These are phyloP conservation scores for Eimeria acervulina DNA, from an alignment of 169 alveolate species.

Conservation along the genomic window DNA sequence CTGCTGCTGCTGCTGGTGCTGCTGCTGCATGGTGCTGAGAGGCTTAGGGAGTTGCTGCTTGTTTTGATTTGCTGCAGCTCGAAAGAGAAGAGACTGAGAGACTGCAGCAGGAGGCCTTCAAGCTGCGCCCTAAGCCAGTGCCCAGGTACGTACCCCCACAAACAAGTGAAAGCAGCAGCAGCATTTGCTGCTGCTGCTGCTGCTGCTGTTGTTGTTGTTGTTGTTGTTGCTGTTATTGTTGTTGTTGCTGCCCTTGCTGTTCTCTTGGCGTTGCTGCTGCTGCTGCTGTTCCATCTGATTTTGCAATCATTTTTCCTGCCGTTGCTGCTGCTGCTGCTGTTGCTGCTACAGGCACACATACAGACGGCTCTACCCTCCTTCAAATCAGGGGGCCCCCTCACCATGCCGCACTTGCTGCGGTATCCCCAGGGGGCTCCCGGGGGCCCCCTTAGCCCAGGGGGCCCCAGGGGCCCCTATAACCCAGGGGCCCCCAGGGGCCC, in stretches of 20 bases:
- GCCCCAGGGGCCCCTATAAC: background rate
- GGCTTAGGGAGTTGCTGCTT: background rate
- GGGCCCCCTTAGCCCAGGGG: background rate
- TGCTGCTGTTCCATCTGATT: background rate
- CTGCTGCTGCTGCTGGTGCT: conserved; percentile 12
- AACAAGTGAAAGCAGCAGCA: background rate
- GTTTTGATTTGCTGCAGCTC: background rate
- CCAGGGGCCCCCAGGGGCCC: conserved; percentile 23
- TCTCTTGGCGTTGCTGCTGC: background rate
- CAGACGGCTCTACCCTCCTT: background rate
- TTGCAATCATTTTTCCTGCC: too few species aligned
- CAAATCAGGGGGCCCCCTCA: background rate
- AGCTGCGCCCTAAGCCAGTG: background rate
- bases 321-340: conserved; percentile 6
- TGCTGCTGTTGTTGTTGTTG: background rate
- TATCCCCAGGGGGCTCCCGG: background rate
- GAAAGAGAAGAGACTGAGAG: conserved; percentile 5
- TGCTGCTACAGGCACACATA: too few species aligned
- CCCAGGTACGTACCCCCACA: background rate
- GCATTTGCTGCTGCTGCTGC: background rate
- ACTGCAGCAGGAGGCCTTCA: conserved; percentile 7
- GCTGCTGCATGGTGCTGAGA: background rate
- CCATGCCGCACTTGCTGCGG: background rate
- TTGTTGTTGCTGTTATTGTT: background rate
- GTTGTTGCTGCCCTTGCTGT: conserved; percentile 1